phyloP scores from a whole-genome alignment of 225 moss, liverwort and hornwort species.

The Anthoceros angustus region DNA sequence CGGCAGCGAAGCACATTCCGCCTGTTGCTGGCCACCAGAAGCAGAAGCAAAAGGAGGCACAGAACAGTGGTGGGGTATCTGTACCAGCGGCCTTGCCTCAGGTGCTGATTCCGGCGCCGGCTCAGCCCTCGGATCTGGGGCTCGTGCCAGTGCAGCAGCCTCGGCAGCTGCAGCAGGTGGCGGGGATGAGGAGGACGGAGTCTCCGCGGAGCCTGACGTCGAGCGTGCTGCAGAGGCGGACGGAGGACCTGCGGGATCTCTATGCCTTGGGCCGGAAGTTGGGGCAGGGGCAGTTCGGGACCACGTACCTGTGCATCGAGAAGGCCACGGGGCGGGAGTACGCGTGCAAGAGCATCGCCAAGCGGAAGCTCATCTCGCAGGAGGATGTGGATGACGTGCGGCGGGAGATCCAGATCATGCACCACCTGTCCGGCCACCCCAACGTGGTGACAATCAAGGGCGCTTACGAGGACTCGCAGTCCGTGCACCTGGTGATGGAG shows the following conservation, averaged over 20 bases:
- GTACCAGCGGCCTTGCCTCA: not conserved
- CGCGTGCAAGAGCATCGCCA: slow-evolving; percentile 4
- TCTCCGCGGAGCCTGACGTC: not conserved
- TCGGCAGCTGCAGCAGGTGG: not conserved
- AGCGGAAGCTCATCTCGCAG: slow-evolving; percentile 4
- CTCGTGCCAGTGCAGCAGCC: not conserved
- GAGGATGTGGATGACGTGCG: slow-evolving; percentile 5
- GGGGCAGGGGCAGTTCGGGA: slow-evolving; percentile 5
- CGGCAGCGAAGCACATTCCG: not conserved
- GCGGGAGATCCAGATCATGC: slow-evolving; percentile 4
- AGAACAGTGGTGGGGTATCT: not conserved
- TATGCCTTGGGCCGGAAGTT: not conserved
- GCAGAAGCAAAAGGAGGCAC: too few relatives aligned
- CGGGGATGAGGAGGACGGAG: slow-evolving; percentile 3
- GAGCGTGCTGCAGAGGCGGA: slow-evolving; percentile 5
- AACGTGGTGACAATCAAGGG: slow-evolving; percentile 3
- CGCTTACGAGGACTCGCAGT: not conserved
- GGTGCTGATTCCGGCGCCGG: not conserved
- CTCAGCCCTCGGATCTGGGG: not conserved
- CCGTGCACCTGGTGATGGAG: slow-evolving; percentile 5
- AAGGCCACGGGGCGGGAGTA: not conserved
- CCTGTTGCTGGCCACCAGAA: not conserved
- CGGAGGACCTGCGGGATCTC: not conserved
- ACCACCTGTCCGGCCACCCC: not conserved
- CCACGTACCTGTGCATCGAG: slow-evolving; percentile 4